These are phyloP conservation scores for Fomitopsis palustris DNA, from an alignment of 1,284 basidiomycete genomes.

Conservation along the genomic window DNA sequence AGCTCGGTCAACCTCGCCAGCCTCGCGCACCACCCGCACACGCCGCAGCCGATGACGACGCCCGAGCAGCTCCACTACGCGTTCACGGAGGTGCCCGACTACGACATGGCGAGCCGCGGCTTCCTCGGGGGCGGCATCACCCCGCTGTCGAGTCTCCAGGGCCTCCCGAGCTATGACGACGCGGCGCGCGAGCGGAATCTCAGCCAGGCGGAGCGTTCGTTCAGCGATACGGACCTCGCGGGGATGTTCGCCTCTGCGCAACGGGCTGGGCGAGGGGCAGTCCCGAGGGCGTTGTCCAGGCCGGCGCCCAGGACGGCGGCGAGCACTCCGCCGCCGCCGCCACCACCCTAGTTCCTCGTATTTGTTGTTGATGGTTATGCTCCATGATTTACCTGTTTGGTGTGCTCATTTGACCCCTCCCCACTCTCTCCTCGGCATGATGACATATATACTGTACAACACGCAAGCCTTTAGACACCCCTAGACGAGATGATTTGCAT, in stretches of 20 bases:
- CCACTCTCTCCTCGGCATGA: not conserved
- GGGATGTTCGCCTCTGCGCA: constrained; percentile 20
- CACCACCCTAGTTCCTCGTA: not conserved
- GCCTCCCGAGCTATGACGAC: constrained; percentile 82
- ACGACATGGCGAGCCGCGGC: constrained; percentile 66
- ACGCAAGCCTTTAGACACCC: not conserved
- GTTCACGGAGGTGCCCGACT: constrained; percentile 79
- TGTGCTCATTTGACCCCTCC: not conserved
- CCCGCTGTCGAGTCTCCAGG: constrained; percentile 70
- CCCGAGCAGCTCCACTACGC: constrained; percentile 50
- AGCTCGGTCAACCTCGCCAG: constrained; percentile 15
- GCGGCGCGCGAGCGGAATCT: constrained; percentile 18
- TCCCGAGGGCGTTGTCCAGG: not conserved
- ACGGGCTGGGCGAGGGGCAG: not conserved
- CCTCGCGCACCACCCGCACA: constrained; percentile 15
- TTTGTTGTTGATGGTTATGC: not conserved
- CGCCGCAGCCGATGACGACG: constrained; percentile 29
- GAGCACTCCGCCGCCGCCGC: constrained; percentile 3
- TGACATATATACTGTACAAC: not conserved
- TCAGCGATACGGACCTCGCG: constrained; percentile 26
- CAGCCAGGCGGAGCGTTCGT: constrained; percentile 20
- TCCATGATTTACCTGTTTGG: not conserved
- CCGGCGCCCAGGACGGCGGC: constrained; percentile 2
- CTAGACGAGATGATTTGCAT: not conserved
- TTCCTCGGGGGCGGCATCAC: constrained; percentile 85